Evolutionary conservation across 345 rosid species (phyloP).

Genomic region (Ceriops tagal): DNA sequence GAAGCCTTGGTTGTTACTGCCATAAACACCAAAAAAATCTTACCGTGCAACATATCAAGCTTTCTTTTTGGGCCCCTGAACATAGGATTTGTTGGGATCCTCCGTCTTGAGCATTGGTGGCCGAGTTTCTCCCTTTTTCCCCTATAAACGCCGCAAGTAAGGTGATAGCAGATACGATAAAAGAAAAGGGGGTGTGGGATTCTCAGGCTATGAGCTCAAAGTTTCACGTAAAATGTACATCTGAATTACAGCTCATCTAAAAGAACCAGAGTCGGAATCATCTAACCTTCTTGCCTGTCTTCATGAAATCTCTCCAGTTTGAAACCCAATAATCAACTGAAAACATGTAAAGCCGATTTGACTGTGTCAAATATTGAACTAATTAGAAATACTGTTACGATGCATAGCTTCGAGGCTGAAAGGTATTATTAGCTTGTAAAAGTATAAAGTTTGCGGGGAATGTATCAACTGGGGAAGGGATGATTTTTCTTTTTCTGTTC

Average conservation of each 20-base stretch:
- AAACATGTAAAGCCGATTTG: background rate
- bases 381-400: no score
- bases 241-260: background rate
- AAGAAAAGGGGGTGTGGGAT: background rate
- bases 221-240: no score
- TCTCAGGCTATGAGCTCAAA: background rate
- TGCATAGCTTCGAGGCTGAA: no score
- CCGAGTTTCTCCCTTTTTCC: conserved; percentile 81
- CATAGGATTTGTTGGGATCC: conserved; percentile 95
- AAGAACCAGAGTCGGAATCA: background rate
- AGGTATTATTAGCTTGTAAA: no score
- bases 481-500: no score
- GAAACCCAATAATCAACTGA: conserved; percentile 48
- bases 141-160: conserved; percentile 31
- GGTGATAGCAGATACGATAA: background rate
- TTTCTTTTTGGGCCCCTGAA: conserved; percentile 89
- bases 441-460: no score
- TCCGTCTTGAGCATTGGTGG: conserved; percentile 96
- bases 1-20: background rate
- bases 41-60: conserved; percentile 38
- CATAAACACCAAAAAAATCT: background rate
- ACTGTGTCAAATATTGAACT: background rate
- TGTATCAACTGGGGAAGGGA: no score
- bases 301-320: conserved; percentile 88
- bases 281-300: conserved; percentile 80